Conservation (phyloP, 306 rosid species). For the Herpetospermum pedunculosum region DNA sequence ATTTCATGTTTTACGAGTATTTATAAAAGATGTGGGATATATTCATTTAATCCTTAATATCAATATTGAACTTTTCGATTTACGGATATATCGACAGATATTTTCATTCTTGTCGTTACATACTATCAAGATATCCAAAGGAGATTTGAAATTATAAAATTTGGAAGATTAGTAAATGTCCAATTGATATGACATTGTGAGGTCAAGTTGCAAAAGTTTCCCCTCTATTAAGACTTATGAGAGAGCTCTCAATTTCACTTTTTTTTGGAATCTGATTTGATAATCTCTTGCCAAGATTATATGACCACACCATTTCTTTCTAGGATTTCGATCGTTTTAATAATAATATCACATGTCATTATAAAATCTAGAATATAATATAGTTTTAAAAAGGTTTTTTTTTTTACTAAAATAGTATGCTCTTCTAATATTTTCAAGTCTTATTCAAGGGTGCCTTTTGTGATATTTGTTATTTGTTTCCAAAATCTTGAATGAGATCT, state of each 20-base stretch:
- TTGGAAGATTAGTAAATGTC: neutral
- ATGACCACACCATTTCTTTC: neutral
- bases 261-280: neutral
- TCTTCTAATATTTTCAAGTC: neutral
- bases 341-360: neutral
- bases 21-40: too few relatives aligned
- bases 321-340: neutral
- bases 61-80: too few relatives aligned
- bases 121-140: neutral
- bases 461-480: neutral
- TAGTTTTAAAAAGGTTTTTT: too few relatives aligned
- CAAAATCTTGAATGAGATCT: neutral
- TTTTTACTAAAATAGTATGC: too few relatives aligned
- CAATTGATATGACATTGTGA: neutral
- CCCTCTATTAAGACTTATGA: neutral
- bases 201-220: neutral
- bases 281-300: neutral
- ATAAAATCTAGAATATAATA: too few relatives aligned
- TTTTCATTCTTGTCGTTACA: too few relatives aligned
- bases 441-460: neutral
- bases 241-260: neutral
- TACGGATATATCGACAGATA: too few relatives aligned
- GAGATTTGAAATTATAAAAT: neutral
- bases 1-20: too few relatives aligned
- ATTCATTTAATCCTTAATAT: too few relatives aligned